Evolutionary conservation across 2,329 filamentous ascomycete species (phyloP).

Genomic region (Pleoardoris graminearum): DNA sequence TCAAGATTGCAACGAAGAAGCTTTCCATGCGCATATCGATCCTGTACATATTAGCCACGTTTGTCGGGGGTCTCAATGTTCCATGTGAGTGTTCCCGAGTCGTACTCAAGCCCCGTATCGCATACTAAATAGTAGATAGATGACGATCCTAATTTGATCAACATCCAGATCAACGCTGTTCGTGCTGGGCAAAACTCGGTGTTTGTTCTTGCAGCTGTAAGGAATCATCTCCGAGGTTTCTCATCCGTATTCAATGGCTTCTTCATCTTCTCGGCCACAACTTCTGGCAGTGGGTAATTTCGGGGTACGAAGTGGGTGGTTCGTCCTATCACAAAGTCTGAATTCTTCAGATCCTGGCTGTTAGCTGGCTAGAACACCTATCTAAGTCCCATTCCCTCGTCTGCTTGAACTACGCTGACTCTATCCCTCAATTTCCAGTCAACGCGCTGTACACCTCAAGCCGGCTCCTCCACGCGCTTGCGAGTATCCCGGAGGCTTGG

Average conservation of each 20-base stretch:
- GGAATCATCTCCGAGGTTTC: constrained; percentile 43
- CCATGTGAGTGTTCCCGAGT: neutral
- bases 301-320: no score
- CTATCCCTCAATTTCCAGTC: no score
- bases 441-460: constrained; percentile 51
- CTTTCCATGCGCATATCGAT: constrained; percentile 50
- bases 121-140: constrained; percentile 9
- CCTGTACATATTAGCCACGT: constrained; percentile 49
- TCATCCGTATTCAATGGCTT: constrained; percentile 52
- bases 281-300: no score
- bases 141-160: constrained; percentile 39
- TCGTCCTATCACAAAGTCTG: no score
- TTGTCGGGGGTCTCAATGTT: constrained; percentile 25
- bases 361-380: no score
- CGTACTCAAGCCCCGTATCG: neutral
- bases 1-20: constrained; percentile 52
- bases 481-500: constrained; percentile 47
- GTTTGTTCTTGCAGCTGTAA: constrained; percentile 49
- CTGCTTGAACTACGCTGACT: no score
- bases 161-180: constrained; percentile 32
- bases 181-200: constrained; percentile 42
- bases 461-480: constrained; percentile 50
- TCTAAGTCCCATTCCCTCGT: no score
- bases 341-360: no score
- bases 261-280: constrained; percentile 51